Percentiles rank a stretch among this genome's conserved stretches.
Evolutionary conservation across 371 early-diverging fungal species (phyloP).

Genomic region (Lichtheimia ornata): DNA sequence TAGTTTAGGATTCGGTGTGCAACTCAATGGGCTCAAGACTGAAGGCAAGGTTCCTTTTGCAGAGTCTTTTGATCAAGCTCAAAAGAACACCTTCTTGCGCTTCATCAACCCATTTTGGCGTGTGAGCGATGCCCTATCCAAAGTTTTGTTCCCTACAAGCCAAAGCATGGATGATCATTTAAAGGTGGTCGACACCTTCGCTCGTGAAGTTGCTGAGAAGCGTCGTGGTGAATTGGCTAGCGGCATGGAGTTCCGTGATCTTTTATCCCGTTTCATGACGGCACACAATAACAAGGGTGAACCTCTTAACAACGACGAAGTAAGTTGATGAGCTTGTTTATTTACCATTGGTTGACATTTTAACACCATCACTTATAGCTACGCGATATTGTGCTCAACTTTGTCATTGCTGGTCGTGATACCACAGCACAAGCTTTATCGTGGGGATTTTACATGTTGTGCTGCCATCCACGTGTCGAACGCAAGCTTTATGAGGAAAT

Average conservation of each 20-base stretch:
- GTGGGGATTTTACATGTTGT: constrained; percentile 67
- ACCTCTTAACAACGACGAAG: constrained; percentile 46
- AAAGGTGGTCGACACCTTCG: constrained; percentile 48
- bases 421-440: constrained; percentile 72
- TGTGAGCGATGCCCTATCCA: constrained; percentile 25
- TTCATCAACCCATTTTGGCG: constrained; percentile 46
- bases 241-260: constrained; percentile 43
- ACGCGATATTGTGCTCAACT: constrained; percentile 69
- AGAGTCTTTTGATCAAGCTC: constrained; percentile 55
- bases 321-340: not conserved
- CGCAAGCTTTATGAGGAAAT: constrained; percentile 62
- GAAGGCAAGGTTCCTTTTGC: constrained; percentile 54
- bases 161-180: constrained; percentile 40
- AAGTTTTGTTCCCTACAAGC: constrained; percentile 15
- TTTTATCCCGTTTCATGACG: constrained; percentile 63
- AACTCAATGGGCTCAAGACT: constrained; percentile 31
- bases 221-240: constrained; percentile 28
- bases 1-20: constrained; percentile 53
- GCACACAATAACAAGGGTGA: constrained; percentile 55
- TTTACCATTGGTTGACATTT: not conserved
- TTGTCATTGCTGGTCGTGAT: constrained; percentile 69
- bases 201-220: constrained; percentile 39
- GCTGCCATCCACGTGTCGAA: constrained; percentile 51
- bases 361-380: constrained; percentile 2
- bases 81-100: constrained; percentile 36